Evolutionary conservation across 768 basidiomycete species (phyloP).

Genomic region (Tylopilus sp.): DNA sequence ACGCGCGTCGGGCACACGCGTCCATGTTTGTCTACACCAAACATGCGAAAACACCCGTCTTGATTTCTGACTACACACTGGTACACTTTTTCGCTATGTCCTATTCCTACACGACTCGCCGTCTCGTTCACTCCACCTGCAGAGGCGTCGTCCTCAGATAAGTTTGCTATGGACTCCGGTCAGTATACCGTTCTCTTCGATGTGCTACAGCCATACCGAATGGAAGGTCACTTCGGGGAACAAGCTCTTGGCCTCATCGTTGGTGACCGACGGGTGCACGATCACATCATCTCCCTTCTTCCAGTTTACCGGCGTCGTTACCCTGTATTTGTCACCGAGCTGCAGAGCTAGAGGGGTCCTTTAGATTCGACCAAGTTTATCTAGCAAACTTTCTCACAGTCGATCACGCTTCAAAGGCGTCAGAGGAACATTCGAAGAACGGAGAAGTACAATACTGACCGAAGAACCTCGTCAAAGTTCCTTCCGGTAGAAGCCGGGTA

Average conservation of each 20-base stretch:
- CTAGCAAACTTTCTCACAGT: conserved; percentile 46
- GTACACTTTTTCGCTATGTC: background rate
- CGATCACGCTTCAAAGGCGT: conserved; percentile 58
- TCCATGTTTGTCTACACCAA: conserved; percentile 24
- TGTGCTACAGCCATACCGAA: conserved; percentile 49
- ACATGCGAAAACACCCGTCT: conserved; percentile 16
- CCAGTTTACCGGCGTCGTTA: conserved; percentile 96
- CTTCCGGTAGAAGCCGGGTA: conserved; percentile 97
- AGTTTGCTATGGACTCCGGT: conserved; percentile 44
- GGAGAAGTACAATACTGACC: conserved; percentile 32
- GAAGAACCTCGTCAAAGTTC: conserved; percentile 77
- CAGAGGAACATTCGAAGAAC: background rate
- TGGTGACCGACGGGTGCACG: conserved; percentile 77
- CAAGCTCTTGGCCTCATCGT: conserved; percentile 86
- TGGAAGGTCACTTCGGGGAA: conserved; percentile 84
- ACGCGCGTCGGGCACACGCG: conserved; percentile 31
- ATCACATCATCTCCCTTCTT: conserved; percentile 91
- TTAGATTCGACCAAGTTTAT: conserved; percentile 30
- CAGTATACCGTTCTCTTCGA: background rate
- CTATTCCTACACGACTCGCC: background rate
- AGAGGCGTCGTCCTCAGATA: conserved; percentile 84
- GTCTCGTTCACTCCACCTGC: conserved; percentile 11
- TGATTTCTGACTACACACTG: background rate
- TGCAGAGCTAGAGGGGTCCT: conserved; percentile 63
- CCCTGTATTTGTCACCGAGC: conserved; percentile 78